phyloP scores from a whole-genome alignment of 371 early-diverging fungal genomes.

The Zychaea mexicana region DNA sequence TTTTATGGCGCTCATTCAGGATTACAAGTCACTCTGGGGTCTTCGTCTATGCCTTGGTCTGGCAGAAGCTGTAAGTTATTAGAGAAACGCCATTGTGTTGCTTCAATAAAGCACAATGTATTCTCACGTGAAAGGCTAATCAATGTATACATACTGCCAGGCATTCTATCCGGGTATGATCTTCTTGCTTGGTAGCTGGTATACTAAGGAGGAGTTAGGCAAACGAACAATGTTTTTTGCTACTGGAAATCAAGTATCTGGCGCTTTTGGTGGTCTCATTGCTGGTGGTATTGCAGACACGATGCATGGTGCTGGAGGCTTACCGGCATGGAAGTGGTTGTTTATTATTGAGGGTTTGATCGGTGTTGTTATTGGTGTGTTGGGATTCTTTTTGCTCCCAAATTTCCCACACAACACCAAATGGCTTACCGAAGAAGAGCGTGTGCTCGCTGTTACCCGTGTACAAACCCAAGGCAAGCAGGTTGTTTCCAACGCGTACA shows the following conservation, averaged over 20 bases:
- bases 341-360: constrained; percentile 59
- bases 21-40: constrained; percentile 48
- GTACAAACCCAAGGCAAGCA: constrained; percentile 41
- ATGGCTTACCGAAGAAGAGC: constrained; percentile 55
- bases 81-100: no score
- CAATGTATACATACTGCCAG: background rate
- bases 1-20: constrained; percentile 50
- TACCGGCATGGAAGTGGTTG: constrained; percentile 60
- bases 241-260: constrained; percentile 15
- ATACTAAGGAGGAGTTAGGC: constrained; percentile 70
- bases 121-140: no score
- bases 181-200: constrained; percentile 77
- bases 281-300: constrained; percentile 4
- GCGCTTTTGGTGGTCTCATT: constrained; percentile 18
- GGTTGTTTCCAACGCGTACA: constrained; percentile 5
- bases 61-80: constrained; percentile 37
- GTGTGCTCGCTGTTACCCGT: constrained; percentile 47
- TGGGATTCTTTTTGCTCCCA: constrained; percentile 53
- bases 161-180: constrained; percentile 78
- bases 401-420: constrained; percentile 56
- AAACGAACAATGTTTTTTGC: constrained; percentile 60
- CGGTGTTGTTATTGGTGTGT: constrained; percentile 42
- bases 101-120: no score
- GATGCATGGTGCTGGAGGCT: constrained; percentile 43
- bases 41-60: constrained; percentile 68